These are phyloP conservation scores for Saccharum spontaneum DNA, from an alignment of 176 grass and related monocot species.

Conservation along the genomic window DNA sequence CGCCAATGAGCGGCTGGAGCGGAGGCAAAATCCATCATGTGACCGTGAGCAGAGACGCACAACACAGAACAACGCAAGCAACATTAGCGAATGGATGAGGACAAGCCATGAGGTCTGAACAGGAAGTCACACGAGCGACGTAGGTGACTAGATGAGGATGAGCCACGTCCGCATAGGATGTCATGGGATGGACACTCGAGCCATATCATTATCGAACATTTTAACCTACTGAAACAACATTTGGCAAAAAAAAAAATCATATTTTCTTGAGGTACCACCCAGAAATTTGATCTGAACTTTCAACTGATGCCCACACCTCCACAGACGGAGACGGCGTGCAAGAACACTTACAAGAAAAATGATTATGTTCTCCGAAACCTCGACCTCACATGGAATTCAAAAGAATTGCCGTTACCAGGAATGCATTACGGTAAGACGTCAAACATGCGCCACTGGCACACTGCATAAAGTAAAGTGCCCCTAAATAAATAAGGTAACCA, in stretches of 20 bases:
- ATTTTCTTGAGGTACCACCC: background rate
- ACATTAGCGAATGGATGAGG: no score
- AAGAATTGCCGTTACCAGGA: background rate
- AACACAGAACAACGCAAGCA: no score
- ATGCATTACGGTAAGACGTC: conserved; percentile 1
- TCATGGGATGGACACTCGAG: no score
- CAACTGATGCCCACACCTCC: background rate
- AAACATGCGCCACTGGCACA: background rate
- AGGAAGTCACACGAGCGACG: no score
- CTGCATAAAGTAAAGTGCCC: conserved; percentile 18
- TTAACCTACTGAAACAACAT: background rate
- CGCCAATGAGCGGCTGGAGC: no score
- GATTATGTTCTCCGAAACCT: conserved; percentile 1
- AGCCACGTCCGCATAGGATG: no score
- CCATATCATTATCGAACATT: no score
- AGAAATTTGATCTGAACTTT: background rate
- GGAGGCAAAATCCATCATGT: no score
- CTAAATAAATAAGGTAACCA: conserved; percentile 23
- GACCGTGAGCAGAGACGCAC: no score
- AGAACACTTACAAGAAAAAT: background rate
- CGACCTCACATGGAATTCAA: conserved; percentile 9
- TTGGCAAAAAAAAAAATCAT: background rate
- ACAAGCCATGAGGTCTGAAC: no score
- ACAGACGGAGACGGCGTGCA: background rate
- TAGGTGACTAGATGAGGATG: no score